Conservation (phyloP, 345 rosid species). For the Syzygium oleosum region DNA sequence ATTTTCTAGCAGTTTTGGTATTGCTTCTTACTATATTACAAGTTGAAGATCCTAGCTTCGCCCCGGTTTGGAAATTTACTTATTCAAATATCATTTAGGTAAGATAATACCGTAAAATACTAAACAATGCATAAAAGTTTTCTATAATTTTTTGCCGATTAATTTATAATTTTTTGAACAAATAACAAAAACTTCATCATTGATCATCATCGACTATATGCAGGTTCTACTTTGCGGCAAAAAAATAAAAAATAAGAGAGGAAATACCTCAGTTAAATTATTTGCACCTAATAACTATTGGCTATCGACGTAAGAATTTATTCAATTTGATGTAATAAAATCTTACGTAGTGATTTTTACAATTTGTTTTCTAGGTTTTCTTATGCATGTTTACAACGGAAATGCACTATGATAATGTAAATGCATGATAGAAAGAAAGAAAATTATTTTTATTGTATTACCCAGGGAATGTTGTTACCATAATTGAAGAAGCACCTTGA, state of each 20-base stretch:
- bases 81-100: too few relatives aligned
- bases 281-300: neutral
- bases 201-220: too few relatives aligned
- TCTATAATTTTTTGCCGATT: too few relatives aligned
- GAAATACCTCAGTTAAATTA: neutral
- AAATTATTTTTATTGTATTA: too few relatives aligned
- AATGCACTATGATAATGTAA: neutral
- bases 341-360: fast-evolving
- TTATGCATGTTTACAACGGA: neutral
- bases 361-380: neutral
- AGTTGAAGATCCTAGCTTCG: neutral
- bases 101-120: too few relatives aligned
- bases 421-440: too few relatives aligned
- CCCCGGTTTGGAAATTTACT: too few relatives aligned
- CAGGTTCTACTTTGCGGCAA: fast-evolving
- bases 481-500: too few relatives aligned
- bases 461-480: too few relatives aligned
- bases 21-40: neutral
- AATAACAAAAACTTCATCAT: too few relatives aligned
- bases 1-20: neutral
- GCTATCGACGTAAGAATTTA: neutral
- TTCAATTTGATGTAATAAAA: neutral
- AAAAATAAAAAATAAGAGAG: neutral
- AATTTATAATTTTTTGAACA: too few relatives aligned
- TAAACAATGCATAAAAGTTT: too few relatives aligned